These are phyloP conservation scores for Gigaspora rosea DNA, from an alignment of 192 early-diverging fungal genomes.

Conservation along the genomic window DNA sequence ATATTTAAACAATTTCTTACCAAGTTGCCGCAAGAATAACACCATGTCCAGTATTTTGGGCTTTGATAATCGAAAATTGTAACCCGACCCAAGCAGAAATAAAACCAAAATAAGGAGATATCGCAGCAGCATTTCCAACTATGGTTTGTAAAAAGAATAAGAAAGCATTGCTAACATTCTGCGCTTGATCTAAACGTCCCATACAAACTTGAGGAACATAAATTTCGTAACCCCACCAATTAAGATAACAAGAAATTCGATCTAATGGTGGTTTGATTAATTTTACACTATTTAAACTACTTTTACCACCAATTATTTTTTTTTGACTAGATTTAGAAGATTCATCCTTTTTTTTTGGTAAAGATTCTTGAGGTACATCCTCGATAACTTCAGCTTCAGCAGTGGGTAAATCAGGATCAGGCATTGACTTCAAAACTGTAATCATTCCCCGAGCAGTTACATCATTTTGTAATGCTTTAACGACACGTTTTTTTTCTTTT, in stretches of 20 bases:
- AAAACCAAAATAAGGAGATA: constrained; percentile 42
- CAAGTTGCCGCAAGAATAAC: constrained; percentile 47
- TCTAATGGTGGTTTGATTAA: constrained; percentile 19
- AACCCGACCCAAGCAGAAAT: constrained; percentile 48
- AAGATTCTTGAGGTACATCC: not conserved
- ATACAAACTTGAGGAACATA: constrained; percentile 44
- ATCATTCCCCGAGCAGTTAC: constrained; percentile 36
- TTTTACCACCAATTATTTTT: not conserved
- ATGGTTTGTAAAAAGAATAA: constrained; percentile 35
- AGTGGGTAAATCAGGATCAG: constrained; percentile 32
- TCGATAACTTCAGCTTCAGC: constrained; percentile 33
- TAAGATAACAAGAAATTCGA: constrained; percentile 37
- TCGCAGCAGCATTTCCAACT: constrained; percentile 21
- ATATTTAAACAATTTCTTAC: constrained; percentile 14
- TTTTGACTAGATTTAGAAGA: not conserved
- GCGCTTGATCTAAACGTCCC: constrained; percentile 36
- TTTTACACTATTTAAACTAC: not conserved
- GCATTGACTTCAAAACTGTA: constrained; percentile 45
- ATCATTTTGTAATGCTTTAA: constrained; percentile 45
- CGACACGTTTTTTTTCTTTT: constrained; percentile 40
- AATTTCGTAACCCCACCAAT: constrained; percentile 50
- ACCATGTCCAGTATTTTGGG: constrained; percentile 39
- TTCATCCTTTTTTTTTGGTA: not conserved
- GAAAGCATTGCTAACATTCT: constrained; percentile 39
- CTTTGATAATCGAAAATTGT: constrained; percentile 45